phyloP scores from a whole-genome alignment of 2,329 filamentous ascomycete species.

The Emydomyces testavorans region DNA sequence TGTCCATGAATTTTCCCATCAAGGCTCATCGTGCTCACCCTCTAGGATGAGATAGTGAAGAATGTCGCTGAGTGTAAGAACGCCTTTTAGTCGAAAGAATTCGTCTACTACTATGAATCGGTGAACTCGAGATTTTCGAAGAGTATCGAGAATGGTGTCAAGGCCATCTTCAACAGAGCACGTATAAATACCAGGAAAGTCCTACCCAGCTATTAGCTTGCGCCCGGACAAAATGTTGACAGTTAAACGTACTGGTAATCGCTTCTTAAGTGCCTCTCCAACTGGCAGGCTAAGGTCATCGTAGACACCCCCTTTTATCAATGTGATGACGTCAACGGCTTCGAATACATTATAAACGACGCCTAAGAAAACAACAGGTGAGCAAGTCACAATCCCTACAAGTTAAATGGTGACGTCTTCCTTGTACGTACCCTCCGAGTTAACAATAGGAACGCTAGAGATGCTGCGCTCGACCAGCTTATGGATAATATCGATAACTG shows the following conservation, averaged over 20 bases:
- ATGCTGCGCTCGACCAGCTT: slow-evolving; percentile 88
- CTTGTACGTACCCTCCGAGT: slow-evolving; percentile 44
- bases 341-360: slow-evolving; percentile 91
- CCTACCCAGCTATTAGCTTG: slow-evolving; percentile 34
- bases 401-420: neutral
- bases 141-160: slow-evolving; percentile 92
- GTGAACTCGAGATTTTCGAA: slow-evolving; percentile 89
- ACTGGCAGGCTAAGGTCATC: slow-evolving; percentile 79
- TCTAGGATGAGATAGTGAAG: slow-evolving; percentile 84
- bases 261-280: slow-evolving; percentile 76
- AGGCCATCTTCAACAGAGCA: slow-evolving; percentile 84
- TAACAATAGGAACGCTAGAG: slow-evolving; percentile 85
- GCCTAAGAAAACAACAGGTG: slow-evolving; percentile 30
- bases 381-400: neutral
- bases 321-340: slow-evolving; percentile 88
- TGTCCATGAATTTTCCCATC: slow-evolving; percentile 14
- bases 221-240: neutral
- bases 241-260: slow-evolving; percentile 52
- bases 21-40: slow-evolving; percentile 52
- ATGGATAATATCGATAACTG: slow-evolving; percentile 89
- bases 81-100: slow-evolving; percentile 68
- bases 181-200: slow-evolving; percentile 93
- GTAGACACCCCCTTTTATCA: slow-evolving; percentile 87
- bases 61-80: slow-evolving; percentile 91
- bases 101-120: slow-evolving; percentile 88